Percentiles rank a stretch among this genome's conserved stretches.
These are phyloP conservation scores for Ogataea glucozyma DNA, from an alignment of 805 yeast genomes.

Conservation along the genomic window DNA sequence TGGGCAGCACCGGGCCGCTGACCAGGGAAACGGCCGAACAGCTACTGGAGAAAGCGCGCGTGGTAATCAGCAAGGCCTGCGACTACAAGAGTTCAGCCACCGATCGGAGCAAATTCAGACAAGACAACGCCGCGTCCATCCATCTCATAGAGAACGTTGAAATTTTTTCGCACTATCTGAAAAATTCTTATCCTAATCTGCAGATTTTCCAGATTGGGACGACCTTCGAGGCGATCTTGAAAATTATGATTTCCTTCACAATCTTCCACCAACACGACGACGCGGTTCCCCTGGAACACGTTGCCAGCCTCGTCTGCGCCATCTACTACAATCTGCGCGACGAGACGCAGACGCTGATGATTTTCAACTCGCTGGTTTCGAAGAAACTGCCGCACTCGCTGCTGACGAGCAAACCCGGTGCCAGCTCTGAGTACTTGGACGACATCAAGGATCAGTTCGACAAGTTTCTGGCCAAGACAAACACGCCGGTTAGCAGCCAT, in stretches of 20 bases:
- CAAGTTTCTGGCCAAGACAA: slow-evolving; percentile 44
- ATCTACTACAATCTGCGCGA: slow-evolving; percentile 28
- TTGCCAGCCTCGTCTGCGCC: slow-evolving; percentile 31
- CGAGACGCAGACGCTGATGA: slow-evolving; percentile 25
- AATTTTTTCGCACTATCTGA: slow-evolving; percentile 25
- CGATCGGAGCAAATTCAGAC: slow-evolving; percentile 13
- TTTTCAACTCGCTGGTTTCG: slow-evolving; percentile 28
- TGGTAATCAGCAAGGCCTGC: slow-evolving; percentile 32
- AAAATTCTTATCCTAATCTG: slow-evolving; percentile 31
- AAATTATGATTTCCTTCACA: slow-evolving; percentile 26
- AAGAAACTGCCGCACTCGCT: slow-evolving; percentile 31
- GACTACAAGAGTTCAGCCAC: slow-evolving; percentile 30
- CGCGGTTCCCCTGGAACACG: slow-evolving; percentile 7
- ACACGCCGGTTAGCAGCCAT: slow-evolving; percentile 50
- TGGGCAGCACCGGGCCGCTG: slow-evolving; percentile 33
- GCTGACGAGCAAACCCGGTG: slow-evolving; percentile 9
- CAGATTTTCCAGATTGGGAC: slow-evolving; percentile 32
- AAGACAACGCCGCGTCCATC: slow-evolving; percentile 13
- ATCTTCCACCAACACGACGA: slow-evolving; percentile 15
- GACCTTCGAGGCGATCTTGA: slow-evolving; percentile 32
- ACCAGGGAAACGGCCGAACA: slow-evolving; percentile 18
- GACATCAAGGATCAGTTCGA: slow-evolving; percentile 49
- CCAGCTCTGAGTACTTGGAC: slow-evolving; percentile 32
- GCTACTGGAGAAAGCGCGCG: slow-evolving; percentile 22
- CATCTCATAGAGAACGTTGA: slow-evolving; percentile 25